Percentiles rank a stretch among this genome's conserved stretches.
Conservation (phyloP, 257 asterid genomes). For the Penstemon eatonii region DNA sequence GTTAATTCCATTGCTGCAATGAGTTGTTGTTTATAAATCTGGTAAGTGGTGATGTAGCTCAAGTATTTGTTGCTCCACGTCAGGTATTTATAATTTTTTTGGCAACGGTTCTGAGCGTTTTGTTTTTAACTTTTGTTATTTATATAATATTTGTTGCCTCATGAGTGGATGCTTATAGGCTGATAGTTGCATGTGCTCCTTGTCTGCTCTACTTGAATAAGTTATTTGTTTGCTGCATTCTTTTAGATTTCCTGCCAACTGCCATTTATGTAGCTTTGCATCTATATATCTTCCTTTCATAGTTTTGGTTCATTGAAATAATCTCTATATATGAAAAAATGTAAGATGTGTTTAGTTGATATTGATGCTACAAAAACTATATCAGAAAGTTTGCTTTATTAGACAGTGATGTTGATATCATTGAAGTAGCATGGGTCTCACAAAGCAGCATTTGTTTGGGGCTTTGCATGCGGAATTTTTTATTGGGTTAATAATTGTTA, state of each 20-base stretch:
- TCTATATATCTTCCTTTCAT: background rate
- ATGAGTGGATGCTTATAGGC: background rate
- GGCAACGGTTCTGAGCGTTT: background rate
- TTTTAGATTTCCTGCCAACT: slow-evolving; percentile 1
- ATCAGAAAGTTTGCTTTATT: background rate
- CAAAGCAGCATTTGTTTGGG: slow-evolving; percentile 7
- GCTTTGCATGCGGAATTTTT: background rate
- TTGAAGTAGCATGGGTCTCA: background rate
- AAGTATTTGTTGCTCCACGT: slow-evolving; percentile 1
- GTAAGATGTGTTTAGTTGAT: background rate
- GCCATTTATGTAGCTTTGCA: slow-evolving; percentile 2
- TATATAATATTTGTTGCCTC: background rate
- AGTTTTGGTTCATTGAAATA: slow-evolving; percentile 6
- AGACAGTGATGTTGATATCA: slow-evolving; percentile 1
- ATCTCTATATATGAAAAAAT: slow-evolving; percentile 4
- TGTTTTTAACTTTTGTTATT: background rate
- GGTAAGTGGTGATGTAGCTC: background rate
- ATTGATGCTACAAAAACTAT: background rate
- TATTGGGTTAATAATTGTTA: background rate
- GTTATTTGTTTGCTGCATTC: background rate
- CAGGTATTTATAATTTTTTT: background rate
- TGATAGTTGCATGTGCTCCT: background rate
- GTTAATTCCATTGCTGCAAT: background rate
- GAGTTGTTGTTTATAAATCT: background rate
- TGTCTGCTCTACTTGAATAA: background rate